Evolutionary conservation across 2,329 filamentous ascomycete species (phyloP).

Genomic region (Tolypocladium amazonense): DNA sequence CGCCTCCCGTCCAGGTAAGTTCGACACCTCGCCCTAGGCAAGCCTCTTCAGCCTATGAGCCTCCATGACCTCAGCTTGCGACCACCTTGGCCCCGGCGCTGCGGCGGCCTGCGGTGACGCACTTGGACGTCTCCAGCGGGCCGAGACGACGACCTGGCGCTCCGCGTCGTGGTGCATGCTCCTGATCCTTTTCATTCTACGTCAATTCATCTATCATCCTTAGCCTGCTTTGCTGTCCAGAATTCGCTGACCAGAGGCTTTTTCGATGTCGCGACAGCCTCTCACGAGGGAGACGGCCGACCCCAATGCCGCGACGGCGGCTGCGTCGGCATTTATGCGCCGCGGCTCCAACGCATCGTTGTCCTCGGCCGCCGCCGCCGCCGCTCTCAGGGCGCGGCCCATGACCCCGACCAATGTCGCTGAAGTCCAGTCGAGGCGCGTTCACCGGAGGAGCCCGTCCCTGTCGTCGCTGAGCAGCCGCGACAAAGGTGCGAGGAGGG

Average conservation of each 20-base stretch:
- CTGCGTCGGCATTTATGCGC: slow-evolving; percentile 69
- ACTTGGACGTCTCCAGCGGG: not conserved
- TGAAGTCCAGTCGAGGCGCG: slow-evolving; percentile 81
- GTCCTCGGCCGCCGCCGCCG: slow-evolving; percentile 77
- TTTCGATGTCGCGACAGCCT: slow-evolving; percentile 34
- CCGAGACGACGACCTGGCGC: not conserved
- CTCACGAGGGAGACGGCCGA: slow-evolving; percentile 54
- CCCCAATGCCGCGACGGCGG: slow-evolving; percentile 67
- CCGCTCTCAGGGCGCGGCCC: slow-evolving; percentile 69
- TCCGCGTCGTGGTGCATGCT: not conserved
- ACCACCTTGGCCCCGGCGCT: not conserved
- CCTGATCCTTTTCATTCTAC: not conserved
- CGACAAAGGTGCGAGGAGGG: slow-evolving; percentile 27
- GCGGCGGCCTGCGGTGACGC: not conserved
- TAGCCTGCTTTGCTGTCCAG: not conserved
- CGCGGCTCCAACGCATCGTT: slow-evolving; percentile 55
- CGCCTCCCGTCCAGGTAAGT: slow-evolving; percentile 5
- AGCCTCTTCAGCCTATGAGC: not conserved
- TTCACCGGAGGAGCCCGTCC: slow-evolving; percentile 61
- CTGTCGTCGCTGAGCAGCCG: slow-evolving; percentile 53
- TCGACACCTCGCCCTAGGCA: not conserved
- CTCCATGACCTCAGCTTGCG: not conserved
- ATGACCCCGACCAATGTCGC: slow-evolving; percentile 70
- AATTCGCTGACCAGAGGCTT: slow-evolving; percentile 10
- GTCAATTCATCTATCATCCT: not conserved